phyloP scores from a whole-genome alignment of 768 basidiomycete species.

The Boletus tomentosulus region DNA sequence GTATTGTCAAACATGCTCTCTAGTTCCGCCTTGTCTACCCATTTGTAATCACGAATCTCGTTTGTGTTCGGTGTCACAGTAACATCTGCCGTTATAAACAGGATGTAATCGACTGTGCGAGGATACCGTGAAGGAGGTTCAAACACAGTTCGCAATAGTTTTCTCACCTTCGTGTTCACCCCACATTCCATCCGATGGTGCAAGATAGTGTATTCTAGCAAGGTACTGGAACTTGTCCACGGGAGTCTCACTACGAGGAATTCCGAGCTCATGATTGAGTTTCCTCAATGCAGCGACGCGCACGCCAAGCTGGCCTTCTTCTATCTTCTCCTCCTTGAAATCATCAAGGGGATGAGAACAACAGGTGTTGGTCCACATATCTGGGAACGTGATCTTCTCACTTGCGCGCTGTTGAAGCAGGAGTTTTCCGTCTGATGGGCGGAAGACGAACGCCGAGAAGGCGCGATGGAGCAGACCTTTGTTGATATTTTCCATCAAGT shows the following conservation, averaged over 20 bases:
- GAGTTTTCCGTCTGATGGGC: slow-evolving; percentile 89
- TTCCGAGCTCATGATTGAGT: slow-evolving; percentile 94
- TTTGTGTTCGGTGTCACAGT: slow-evolving; percentile 77
- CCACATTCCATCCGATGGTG: slow-evolving; percentile 89
- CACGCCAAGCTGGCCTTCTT: slow-evolving; percentile 77
- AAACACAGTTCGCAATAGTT: background rate
- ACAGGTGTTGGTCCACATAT: slow-evolving; percentile 99
- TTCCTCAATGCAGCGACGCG: slow-evolving; percentile 90
- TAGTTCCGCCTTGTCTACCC: slow-evolving; percentile 87
- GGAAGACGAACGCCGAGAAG: slow-evolving; percentile 96
- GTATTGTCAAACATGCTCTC: slow-evolving; percentile 84
- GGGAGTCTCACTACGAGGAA: slow-evolving; percentile 72
- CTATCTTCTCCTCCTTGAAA: slow-evolving; percentile 78
- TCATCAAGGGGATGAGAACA: slow-evolving; percentile 96
- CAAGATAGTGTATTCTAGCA: slow-evolving; percentile 95
- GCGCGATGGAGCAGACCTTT: slow-evolving; percentile 94
- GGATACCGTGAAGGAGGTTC: slow-evolving; percentile 7
- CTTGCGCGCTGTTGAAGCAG: slow-evolving; percentile 91
- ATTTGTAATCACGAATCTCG: slow-evolving; percentile 88
- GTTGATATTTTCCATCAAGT: slow-evolving; percentile 95
- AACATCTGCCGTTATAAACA: slow-evolving; percentile 90
- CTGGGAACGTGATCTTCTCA: slow-evolving; percentile 99
- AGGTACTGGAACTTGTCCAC: slow-evolving; percentile 89
- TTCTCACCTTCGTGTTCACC: slow-evolving; percentile 93
- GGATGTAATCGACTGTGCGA: slow-evolving; percentile 87